Evolutionary conservation across 192 early-diverging fungal species (phyloP).

Genomic region (Mortierella hygrophila): DNA sequence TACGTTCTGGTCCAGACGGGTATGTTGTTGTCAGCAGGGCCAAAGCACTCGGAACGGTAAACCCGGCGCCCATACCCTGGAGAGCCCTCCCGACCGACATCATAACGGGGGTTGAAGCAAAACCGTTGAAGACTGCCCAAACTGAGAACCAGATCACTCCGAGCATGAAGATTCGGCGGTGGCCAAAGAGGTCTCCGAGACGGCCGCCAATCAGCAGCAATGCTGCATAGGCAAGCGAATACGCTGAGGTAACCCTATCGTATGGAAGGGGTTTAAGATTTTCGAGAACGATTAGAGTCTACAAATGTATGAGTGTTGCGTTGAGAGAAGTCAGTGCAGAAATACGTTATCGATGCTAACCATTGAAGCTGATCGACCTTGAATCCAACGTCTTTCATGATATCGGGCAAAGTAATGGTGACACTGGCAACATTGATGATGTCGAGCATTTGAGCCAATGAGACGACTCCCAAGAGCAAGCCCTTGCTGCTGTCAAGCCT

Average conservation of each 20-base stretch:
- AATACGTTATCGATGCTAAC: neutral
- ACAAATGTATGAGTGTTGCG: neutral
- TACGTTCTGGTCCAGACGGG: conserved; percentile 19
- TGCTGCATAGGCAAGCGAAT: conserved; percentile 36
- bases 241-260: conserved; percentile 32
- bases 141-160: conserved; percentile 26
- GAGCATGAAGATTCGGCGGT: conserved; percentile 23
- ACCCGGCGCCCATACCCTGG: conserved; percentile 42
- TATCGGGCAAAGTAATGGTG: conserved; percentile 25
- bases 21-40: conserved; percentile 33
- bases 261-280: neutral
- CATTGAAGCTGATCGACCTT: conserved; percentile 32
- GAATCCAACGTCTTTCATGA: conserved; percentile 20
- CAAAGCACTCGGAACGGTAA: conserved; percentile 42
- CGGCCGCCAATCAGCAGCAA: conserved; percentile 34
- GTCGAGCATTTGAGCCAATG: conserved; percentile 20
- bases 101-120: conserved; percentile 27
- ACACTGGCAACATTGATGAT: conserved; percentile 32
- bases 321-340: neutral
- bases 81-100: conserved; percentile 45
- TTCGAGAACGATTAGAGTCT: neutral
- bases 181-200: conserved; percentile 47
- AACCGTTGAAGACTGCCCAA: conserved; percentile 30
- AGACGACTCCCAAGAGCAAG: neutral
- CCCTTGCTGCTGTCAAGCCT: neutral